Conservation (phyloP, 2,329 filamentous ascomycete species). For the Didymella sp. region DNA sequence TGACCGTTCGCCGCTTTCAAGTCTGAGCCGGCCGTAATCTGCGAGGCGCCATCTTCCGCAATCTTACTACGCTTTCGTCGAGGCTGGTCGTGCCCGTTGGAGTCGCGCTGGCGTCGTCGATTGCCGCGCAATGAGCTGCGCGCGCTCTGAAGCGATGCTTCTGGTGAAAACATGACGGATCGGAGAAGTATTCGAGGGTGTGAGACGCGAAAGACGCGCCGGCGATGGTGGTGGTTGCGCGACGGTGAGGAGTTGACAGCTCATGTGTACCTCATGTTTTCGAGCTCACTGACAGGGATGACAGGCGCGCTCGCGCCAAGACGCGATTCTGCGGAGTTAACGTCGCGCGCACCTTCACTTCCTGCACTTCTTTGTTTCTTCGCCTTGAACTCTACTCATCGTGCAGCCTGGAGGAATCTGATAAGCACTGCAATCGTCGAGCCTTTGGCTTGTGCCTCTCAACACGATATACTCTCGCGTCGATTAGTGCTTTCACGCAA, state of each 20-base stretch:
- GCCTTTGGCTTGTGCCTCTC: background rate
- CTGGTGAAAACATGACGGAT: constrained; percentile 50
- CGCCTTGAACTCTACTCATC: too few relatives aligned
- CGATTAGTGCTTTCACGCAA: background rate
- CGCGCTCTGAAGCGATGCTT: constrained; percentile 45
- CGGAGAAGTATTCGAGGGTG: background rate
- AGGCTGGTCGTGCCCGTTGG: constrained; percentile 52
- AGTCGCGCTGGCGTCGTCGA: constrained; percentile 55
- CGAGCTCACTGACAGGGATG: constrained; percentile 21
- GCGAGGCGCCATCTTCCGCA: constrained; percentile 51
- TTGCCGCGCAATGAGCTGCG: constrained; percentile 54
- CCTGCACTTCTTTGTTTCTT: background rate
- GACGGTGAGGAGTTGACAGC: constrained; percentile 14
- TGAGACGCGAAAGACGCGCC: constrained; percentile 20
- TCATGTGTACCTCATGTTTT: constrained; percentile 19
- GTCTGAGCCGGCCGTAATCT: constrained; percentile 31
- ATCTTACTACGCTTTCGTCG: constrained; percentile 58
- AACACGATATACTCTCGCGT: background rate
- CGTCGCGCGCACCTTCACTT: background rate
- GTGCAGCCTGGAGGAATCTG: background rate
- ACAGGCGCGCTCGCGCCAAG: constrained; percentile 17
- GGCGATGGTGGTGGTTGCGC: constrained; percentile 17
- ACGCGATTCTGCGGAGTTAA: constrained; percentile 18
- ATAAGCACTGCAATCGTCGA: background rate
- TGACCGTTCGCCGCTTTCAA: constrained; percentile 45